Evolutionary conservation across 495 filamentous ascomycete genomes (phyloP).

Genomic region (Saxophila tyrrhenica): DNA sequence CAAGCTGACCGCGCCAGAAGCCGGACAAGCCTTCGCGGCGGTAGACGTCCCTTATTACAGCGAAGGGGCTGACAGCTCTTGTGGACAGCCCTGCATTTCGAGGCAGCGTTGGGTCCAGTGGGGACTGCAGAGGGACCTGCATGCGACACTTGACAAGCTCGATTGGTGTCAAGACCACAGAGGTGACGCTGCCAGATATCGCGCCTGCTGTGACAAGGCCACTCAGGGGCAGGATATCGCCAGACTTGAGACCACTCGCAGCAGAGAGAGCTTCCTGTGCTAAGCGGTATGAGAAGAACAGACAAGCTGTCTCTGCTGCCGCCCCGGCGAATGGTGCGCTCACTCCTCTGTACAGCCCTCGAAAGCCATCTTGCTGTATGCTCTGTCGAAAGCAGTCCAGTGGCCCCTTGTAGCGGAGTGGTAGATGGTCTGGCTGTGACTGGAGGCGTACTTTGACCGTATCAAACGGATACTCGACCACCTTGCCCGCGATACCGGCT

Average conservation of each 20-base stretch:
- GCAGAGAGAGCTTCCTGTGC: constrained; percentile 37
- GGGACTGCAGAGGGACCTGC: constrained; percentile 53
- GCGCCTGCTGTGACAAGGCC: constrained; percentile 68
- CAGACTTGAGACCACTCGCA: constrained; percentile 43
- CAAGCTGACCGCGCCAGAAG: constrained; percentile 91
- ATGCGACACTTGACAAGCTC: constrained; percentile 98
- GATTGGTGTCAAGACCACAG: constrained; percentile 81
- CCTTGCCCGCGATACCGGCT: constrained; percentile 85
- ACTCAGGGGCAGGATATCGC: constrained; percentile 48
- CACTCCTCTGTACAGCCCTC: constrained; percentile 85
- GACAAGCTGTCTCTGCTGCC: constrained; percentile 80
- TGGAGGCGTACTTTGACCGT: constrained; percentile 85
- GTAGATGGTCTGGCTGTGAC: constrained; percentile 71
- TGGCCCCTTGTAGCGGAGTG: constrained; percentile 74
- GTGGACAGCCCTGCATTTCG: constrained; percentile 23
- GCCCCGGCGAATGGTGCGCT: constrained; percentile 83
- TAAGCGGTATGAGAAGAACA: constrained; percentile 66
- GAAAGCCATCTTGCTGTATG: constrained; percentile 57
- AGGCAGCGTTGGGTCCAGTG: constrained; percentile 15
- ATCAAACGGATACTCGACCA: constrained; percentile 97
- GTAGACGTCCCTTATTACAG: constrained; percentile 63
- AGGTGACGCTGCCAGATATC: constrained; percentile 80
- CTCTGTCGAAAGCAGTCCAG: constrained; percentile 89
- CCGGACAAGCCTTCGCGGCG: constrained; percentile 68
- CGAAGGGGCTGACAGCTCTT: constrained; percentile 31